Base-by-base conservation (phyloP, 345 rosid species). In the Citrus maxima region DNA sequence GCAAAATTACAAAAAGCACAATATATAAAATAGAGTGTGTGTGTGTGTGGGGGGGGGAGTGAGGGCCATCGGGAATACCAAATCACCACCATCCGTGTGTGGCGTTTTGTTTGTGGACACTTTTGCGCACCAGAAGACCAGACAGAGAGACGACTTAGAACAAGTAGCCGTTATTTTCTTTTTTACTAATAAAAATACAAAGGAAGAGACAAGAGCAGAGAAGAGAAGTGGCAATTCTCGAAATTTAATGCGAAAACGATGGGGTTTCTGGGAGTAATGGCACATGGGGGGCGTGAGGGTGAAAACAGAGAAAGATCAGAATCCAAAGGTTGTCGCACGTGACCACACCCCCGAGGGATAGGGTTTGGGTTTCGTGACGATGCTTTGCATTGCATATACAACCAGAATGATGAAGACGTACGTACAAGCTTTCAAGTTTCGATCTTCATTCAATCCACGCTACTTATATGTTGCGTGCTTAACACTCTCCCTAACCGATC, bases 241-340 rank as follows among this genome's bases (percentile, higher is more conserved):
- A 35, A 58, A 86, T 60, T 79, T 76, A 8, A 22, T 24, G 27
- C 0, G 63, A 74, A 63, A 70, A 70, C 2, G 51, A 70, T 24
- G 81, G 83, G 80, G 30, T 4, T 58, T 24, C 42, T 60, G 75
- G 54, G 6, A 27, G 8, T 4, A 25, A 32, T 25, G 22, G 56
- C 85, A 82, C 85, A 80, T 84, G 85, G 82, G 54, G 16, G 56
- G 35, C 18, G 77, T 64, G 32, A 67, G 63, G 42, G 75, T 35
- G 46, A 72, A 72, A 56, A 37, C 67, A 51, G 74, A 58, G 77
- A 59, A 59, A 51, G 74, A 58, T 76, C 60, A 78, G 84, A 83
- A 80, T 85, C 85, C 87, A 63, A 82, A 76, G 86, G 61, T 21
- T n/a, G 51, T 46, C 30, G 91, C 90, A 91, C 94, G 93, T 91